phyloP scores from a whole-genome alignment of 257 asterid species.

The Coffea eugenioides region DNA sequence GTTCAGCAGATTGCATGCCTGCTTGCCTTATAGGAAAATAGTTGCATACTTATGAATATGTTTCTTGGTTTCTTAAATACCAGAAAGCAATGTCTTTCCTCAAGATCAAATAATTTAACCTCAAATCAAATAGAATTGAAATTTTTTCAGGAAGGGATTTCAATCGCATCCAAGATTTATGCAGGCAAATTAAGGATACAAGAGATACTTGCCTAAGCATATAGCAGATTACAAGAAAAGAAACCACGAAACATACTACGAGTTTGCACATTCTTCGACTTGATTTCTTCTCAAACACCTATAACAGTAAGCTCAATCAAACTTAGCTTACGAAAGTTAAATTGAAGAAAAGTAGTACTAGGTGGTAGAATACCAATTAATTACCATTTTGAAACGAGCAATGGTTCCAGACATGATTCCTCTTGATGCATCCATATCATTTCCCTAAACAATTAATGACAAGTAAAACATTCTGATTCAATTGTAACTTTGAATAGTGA shows the following conservation, averaged over 20 bases:
- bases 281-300: constrained; percentile 96
- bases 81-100: not conserved
- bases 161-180: not conserved
- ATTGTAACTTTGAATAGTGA: not conserved
- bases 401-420: constrained; percentile 91
- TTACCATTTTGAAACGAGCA: constrained; percentile 89
- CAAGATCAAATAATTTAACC: not conserved
- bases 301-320: constrained; percentile 21
- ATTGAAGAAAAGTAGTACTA: not conserved
- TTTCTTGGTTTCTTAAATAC: not conserved
- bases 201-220: constrained; percentile 54
- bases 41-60: not conserved
- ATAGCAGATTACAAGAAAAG: constrained; percentile 64
- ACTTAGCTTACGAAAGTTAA: constrained; percentile 19
- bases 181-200: not conserved
- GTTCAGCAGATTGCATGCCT: not conserved
- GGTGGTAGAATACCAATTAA: not conserved
- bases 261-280: constrained; percentile 75
- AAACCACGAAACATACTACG: constrained; percentile 59
- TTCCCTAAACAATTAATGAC: constrained; percentile 54
- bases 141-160: not conserved
- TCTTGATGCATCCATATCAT: constrained; percentile 88
- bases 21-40: not conserved
- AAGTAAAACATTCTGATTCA: constrained; percentile 2
- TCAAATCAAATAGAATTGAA: not conserved